Evolutionary conservation across 768 basidiomycete species (phyloP).

Genomic region (Macrolepiota fuliginosa): DNA sequence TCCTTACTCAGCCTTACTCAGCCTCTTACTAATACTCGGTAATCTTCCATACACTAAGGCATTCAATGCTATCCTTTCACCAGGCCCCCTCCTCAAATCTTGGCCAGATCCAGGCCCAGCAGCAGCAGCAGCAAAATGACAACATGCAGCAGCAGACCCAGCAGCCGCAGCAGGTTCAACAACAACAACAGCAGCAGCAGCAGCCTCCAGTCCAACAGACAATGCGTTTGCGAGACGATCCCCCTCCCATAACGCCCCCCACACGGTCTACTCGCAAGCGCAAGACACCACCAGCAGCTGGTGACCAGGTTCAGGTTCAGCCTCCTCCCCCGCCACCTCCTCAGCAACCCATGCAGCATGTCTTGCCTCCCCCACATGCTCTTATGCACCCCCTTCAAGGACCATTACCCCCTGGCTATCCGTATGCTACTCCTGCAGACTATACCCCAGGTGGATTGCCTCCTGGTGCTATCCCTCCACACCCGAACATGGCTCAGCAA

Average conservation of each 20-base stretch:
- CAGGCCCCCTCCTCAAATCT: slow-evolving; percentile 28
- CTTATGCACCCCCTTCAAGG: slow-evolving; percentile 49
- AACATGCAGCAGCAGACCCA: slow-evolving; percentile 18
- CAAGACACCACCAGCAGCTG: slow-evolving; percentile 55
- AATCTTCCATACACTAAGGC: slow-evolving; percentile 21
- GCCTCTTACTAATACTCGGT: slow-evolving; percentile 46
- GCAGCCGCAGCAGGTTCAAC: slow-evolving; percentile 12
- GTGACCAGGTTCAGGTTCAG: slow-evolving; percentile 27
- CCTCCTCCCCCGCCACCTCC: slow-evolving; percentile 27
- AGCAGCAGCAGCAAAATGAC: slow-evolving; percentile 10
- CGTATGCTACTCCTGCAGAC: slow-evolving; percentile 44
- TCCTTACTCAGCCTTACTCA: slow-evolving; percentile 38
- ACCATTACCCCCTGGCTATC: slow-evolving; percentile 47
- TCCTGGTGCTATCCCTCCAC: slow-evolving; percentile 22
- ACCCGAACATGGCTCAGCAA: slow-evolving; percentile 23
- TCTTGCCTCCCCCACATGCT: slow-evolving; percentile 52
- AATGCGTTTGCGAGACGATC: slow-evolving; percentile 67
- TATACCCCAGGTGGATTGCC: slow-evolving; percentile 56
- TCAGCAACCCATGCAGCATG: slow-evolving; percentile 42
- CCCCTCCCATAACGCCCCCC: slow-evolving; percentile 41
- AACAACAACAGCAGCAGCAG: slow-evolving; percentile 13
- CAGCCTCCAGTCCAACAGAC: slow-evolving; percentile 22
- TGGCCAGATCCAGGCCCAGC: slow-evolving; percentile 25
- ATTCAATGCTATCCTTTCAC: slow-evolving; percentile 38
- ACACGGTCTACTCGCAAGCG: slow-evolving; percentile 57